Evolutionary conservation across 2,329 filamentous ascomycete species (phyloP), one percentile per base, ranked within the genome.

Genomic region (Pseudogymnoascus destructans): DNA sequence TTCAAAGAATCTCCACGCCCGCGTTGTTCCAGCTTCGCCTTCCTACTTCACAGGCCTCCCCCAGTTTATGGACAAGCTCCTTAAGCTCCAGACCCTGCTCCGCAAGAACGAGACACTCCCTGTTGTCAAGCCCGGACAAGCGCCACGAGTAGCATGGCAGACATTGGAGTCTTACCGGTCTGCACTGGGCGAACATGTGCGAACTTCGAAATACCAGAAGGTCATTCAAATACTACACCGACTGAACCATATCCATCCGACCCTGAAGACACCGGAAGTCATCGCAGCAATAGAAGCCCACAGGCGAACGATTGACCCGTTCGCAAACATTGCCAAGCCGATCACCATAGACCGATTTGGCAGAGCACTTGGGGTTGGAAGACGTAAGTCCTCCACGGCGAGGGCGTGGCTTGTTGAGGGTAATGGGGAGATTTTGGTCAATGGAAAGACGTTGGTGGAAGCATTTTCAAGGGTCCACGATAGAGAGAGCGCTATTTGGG

Each of bases 31-130:
- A 17, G 79, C 79, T 23, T 95, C 91, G 33, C 85, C 89, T 2
- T 93, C 92, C n/a, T 98, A 98, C 74, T 98, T 97, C 75, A 91
- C 89, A 57, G 86, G 86, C 57, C 85, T 85, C 61, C 87, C 91
- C 1, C 77, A 79, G 58, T 96, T 95, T 76, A 93, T 86, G 72
- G 93, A 98, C 73, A 81, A 87, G 67, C 81, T 87, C 65, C 79
- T 97, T 64, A 74, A 77, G 49, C 78, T 98, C 54, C 81, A 89
- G 65, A 77, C 79, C 9, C 78, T 97, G 21, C 73, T 87, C 59
- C 81, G 82, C 57, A 85, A 82, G 71, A 86, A 93, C 70, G 78
- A 82, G 59, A 77, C 82, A 23, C 79, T 97, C 11, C 93, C 93
- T 5, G 79, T 76, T 3, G 74, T 91, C 9, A 72, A 81, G 1